phyloP scores from a whole-genome alignment of 768 basidiomycete species.

The Agrocybe chaxingu region DNA sequence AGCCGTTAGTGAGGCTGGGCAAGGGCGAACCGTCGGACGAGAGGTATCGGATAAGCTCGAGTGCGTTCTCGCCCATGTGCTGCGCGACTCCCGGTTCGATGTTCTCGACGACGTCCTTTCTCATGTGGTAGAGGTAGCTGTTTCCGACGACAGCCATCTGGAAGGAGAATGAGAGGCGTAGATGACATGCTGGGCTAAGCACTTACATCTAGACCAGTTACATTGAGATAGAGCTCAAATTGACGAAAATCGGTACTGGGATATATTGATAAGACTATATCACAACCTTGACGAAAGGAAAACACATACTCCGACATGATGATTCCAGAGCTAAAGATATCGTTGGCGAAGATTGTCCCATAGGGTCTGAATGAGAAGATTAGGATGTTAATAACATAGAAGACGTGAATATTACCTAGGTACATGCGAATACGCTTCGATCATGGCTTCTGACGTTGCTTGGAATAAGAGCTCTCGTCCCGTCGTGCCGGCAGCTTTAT shows the following conservation, averaged over 20 bases:
- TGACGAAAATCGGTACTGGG: slow-evolving; percentile 92
- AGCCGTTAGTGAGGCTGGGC: slow-evolving; percentile 52
- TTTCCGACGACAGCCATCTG: slow-evolving; percentile 91
- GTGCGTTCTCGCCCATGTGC: slow-evolving; percentile 88
- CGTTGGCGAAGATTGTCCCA: slow-evolving; percentile 86
- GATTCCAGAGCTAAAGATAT: slow-evolving; percentile 89
- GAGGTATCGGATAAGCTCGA: slow-evolving; percentile 74
- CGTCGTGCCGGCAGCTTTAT: slow-evolving; percentile 75
- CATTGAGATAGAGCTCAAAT: slow-evolving; percentile 85
- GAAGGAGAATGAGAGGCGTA: slow-evolving; percentile 1
- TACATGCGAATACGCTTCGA: slow-evolving; percentile 82
- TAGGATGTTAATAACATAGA: neutral
- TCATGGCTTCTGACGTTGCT: slow-evolving; percentile 94
- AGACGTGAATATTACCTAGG: slow-evolving; percentile 49
- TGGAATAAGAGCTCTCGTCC: slow-evolving; percentile 93
- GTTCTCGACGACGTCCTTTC: slow-evolving; percentile 83
- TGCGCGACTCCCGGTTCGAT: slow-evolving; percentile 82
- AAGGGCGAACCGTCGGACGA: slow-evolving; percentile 68
- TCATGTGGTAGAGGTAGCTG: slow-evolving; percentile 92
- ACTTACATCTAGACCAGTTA: slow-evolving; percentile 86
- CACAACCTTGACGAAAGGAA: neutral
- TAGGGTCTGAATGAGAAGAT: slow-evolving; percentile 55
- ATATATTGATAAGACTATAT: slow-evolving; percentile 4
- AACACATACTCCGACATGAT: slow-evolving; percentile 78
- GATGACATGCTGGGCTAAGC: neutral